Evolutionary conservation across 371 early-diverging fungal genomes (phyloP), one percentile per base, ranked within the genome.

Genomic region (Amoeboaphelidium protococcarum): DNA sequence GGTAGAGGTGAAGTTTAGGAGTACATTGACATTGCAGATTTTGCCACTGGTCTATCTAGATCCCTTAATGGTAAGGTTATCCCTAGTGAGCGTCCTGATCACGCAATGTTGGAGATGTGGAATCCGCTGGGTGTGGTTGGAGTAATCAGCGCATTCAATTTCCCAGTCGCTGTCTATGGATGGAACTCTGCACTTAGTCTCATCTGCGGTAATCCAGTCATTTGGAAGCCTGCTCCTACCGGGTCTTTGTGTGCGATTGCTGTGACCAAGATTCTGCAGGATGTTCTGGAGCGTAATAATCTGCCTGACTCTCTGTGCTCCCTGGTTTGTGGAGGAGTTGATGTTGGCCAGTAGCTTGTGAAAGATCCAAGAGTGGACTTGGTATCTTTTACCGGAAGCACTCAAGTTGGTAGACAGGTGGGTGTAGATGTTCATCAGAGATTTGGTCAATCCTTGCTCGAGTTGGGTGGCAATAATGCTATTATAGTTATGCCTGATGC

Each of bases 1-100:
- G 94, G 91, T 26, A 63, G 85, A 26, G 92, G 94, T 23, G 94
- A 92, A 60, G 84, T 92, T n/a, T 91, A 91, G 58, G 94, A 94
- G 62, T 90, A 87, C 60, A 73, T 94, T 52, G 94, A 94, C 59
- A 76, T 94, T 47, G 71, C 78, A 41, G 94, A 94, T 59, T 89
- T 76, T 50, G 90, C 94, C 4, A 66, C 87, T 2, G 94, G 94
- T 20, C 62, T 94, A 22, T 73, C 78, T 41, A 73, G 92, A n/a
- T 72, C 73, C 59, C 54, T 94, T 47, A 74, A 75, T 58, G 94
- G 94, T 1, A 41, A 75, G 27, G 76, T 91, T 23, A 73, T 94
- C 45, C 94, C 94, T 12, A 77, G 78, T 45, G 94, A 94, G 58
- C 68, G 90, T 53, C 82, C 87, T 16, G 89, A 87, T 12, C 94